phyloP scores from a whole-genome alignment of 2,329 filamentous ascomycete species.

The Penicillium rolfsii region DNA sequence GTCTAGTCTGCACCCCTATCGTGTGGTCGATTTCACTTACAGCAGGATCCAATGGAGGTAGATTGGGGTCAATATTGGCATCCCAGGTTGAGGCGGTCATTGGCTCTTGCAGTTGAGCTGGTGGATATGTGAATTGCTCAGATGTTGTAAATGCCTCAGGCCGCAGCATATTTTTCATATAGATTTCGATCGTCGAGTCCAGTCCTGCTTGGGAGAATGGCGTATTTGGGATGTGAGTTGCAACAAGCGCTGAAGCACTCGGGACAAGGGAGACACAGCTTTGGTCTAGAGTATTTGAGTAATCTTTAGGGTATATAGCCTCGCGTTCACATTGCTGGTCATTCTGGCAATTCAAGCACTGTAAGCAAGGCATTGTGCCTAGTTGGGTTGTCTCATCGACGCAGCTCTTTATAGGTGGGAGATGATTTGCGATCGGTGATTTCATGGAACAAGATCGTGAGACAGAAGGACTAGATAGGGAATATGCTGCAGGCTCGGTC shows the following conservation, averaged over 20 bases:
- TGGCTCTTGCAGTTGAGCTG: background rate
- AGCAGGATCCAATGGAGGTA: slow-evolving; percentile 3
- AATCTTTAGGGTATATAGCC: background rate
- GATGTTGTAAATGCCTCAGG: slow-evolving; percentile 17
- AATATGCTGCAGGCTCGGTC: background rate
- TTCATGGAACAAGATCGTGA: background rate
- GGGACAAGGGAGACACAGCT: background rate
- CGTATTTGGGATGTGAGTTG: background rate
- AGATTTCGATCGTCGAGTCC: slow-evolving; percentile 12
- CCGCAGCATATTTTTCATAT: slow-evolving; percentile 15
- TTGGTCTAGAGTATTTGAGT: background rate
- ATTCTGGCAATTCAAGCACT: slow-evolving; percentile 10
- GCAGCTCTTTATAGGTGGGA: background rate
- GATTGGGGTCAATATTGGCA: slow-evolving; percentile 16
- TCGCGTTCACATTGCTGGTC: background rate
- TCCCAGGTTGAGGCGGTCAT: slow-evolving; percentile 10
- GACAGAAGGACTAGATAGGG: background rate
- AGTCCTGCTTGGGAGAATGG: background rate
- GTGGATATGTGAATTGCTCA: background rate
- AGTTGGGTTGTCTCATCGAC: background rate
- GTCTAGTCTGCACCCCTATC: no score
- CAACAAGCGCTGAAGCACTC: slow-evolving; percentile 1
- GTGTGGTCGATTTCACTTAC: background rate
- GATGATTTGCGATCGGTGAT: background rate
- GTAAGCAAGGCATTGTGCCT: background rate